phyloP scores from a whole-genome alignment of 208 protist species.

The Angomonas ambiguus region DNA sequence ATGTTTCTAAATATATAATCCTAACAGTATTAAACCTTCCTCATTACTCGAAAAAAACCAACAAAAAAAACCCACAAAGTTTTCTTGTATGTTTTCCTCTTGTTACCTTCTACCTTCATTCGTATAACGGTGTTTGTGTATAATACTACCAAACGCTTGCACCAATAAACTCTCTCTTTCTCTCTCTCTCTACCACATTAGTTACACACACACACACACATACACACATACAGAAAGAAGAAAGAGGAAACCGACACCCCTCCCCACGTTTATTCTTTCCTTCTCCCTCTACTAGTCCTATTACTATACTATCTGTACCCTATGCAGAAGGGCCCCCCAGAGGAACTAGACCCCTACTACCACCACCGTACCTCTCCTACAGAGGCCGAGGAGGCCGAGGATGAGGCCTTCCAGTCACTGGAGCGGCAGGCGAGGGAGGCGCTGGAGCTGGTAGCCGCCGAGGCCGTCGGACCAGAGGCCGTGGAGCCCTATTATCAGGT shows the following conservation, averaged over 20 bases:
- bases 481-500: slow-evolving; percentile 51
- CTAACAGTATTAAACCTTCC: too few species aligned
- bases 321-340: background rate
- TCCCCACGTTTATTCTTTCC: background rate
- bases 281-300: background rate
- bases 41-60: slow-evolving; percentile 7
- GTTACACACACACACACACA: background rate
- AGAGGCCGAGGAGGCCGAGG: slow-evolving; percentile 10
- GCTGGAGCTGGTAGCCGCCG: slow-evolving; percentile 63
- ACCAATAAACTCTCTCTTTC: too few species aligned
- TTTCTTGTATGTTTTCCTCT: slow-evolving; percentile 10
- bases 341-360: background rate
- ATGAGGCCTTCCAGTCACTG: slow-evolving; percentile 36
- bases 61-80: background rate
- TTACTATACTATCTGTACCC: background rate
- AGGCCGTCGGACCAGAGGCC: slow-evolving; percentile 27
- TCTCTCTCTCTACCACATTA: background rate
- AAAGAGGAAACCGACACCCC: background rate
- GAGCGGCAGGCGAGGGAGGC: slow-evolving; percentile 59
- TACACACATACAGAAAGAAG: background rate
- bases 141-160: too few species aligned
- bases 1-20: background rate
- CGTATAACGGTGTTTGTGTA: too few species aligned
- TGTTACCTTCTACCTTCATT: too few species aligned
- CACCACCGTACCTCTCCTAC: background rate